Percentiles rank a stretch among this genome's conserved stretches.
Conservation (phyloP, 2,329 filamentous ascomycete genomes). For the Penicillium olsonii region DNA sequence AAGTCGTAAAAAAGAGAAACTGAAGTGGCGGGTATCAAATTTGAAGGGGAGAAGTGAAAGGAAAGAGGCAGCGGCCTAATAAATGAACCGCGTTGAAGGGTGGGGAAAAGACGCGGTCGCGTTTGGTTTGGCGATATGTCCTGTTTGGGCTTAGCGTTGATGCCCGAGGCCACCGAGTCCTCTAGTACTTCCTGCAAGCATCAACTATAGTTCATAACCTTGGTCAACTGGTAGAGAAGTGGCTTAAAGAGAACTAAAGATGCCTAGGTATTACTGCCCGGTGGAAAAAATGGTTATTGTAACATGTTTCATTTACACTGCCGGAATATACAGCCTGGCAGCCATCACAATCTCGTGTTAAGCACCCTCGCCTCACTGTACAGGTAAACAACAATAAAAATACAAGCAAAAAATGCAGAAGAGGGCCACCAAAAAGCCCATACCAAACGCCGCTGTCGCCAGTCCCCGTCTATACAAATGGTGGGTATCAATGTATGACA, state of each 20-base stretch:
- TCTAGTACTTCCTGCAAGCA: no score
- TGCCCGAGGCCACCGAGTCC: slow-evolving; percentile 25
- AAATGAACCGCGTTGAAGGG: slow-evolving; percentile 29
- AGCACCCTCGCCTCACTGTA: background rate
- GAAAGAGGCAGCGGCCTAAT: slow-evolving; percentile 23
- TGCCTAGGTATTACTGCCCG: no score
- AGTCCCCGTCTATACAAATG: slow-evolving; percentile 33
- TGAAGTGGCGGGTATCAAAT: background rate
- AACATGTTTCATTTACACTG: slow-evolving; percentile 1
- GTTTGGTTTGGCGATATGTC: slow-evolving; percentile 35
- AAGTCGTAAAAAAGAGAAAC: slow-evolving; percentile 3
- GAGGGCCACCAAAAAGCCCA: slow-evolving; percentile 1
- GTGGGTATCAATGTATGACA: slow-evolving; percentile 35
- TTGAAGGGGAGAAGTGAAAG: slow-evolving; percentile 2
- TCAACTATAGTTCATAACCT: no score
- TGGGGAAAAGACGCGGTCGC: slow-evolving; percentile 34
- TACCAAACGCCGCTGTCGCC: slow-evolving; percentile 34
- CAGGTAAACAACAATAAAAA: slow-evolving; percentile 9
- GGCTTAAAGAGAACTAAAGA: no score
- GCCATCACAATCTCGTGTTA: background rate
- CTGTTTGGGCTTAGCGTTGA: slow-evolving; percentile 24
- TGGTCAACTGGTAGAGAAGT: no score
- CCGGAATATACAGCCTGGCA: slow-evolving; percentile 3
- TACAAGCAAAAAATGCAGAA: slow-evolving; percentile 14
- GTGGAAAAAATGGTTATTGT: no score